Evolutionary conservation across 2,329 filamentous ascomycete genomes (phyloP).

Genomic region (Fonsecaea monophora): DNA sequence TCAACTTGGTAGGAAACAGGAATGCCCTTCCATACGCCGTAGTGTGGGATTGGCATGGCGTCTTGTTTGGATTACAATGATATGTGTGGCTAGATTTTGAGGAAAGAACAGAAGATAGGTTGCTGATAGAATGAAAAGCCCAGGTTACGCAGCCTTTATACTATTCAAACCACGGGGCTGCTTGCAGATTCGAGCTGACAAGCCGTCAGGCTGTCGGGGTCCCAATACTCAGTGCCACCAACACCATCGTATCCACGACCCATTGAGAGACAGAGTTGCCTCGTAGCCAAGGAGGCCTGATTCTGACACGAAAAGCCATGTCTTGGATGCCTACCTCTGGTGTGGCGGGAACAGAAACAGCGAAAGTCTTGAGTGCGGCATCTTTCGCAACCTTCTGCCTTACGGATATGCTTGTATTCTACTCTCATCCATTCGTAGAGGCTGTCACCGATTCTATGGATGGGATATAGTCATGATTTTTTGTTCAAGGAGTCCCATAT

Average conservation of each 20-base stretch:
- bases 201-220: background rate
- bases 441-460: background rate
- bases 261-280: background rate
- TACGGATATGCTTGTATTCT: background rate
- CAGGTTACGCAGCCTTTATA: background rate
- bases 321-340: background rate
- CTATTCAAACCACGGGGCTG: background rate
- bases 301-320: background rate
- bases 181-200: background rate
- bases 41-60: constrained; percentile 22
- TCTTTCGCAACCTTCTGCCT: background rate
- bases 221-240: background rate
- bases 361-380: background rate
- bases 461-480: too few relatives aligned
- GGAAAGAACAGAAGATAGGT: background rate
- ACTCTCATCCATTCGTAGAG: background rate
- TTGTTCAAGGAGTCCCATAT: background rate
- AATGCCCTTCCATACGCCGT: constrained; percentile 25
- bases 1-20: constrained; percentile 20
- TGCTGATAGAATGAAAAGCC: background rate
- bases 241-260: background rate
- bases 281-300: background rate
- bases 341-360: background rate
- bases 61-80: background rate
- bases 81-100: background rate